Evolutionary conservation across 148 eudicot species (phyloP), one percentile per base, ranked within the genome.

Genomic region (Dianthus caryophyllus): DNA sequence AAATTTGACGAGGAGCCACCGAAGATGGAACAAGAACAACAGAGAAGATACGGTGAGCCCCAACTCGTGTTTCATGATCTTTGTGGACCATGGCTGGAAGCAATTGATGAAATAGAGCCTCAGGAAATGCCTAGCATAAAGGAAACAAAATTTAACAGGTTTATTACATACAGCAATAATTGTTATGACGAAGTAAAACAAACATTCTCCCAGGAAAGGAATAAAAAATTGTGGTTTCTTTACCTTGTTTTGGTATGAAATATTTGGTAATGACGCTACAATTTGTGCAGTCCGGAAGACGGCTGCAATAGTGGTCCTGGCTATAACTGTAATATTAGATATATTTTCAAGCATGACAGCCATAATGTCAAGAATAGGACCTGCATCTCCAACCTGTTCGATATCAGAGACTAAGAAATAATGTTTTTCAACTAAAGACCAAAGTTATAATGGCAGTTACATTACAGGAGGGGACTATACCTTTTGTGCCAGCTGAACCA

Each of bases 1-100:
- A 59, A 67, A 36, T 39, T 69, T 71, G 63, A 26, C 74, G 84
- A 66, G 99, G 99, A 68, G 87, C 82, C 61, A 95, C 91, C 4
- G 97, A 91, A 73, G 97, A 86, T 66, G 99, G 99, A 47, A 95
- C 99, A 62, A 95, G 97, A 71, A 90, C 89, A 30, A 95, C 94
- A 43, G 99, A 86, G 76, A 95, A 90, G 44, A 95, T 78, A 25
- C 87, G 88, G 71, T 95, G 99, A 72, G 97, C 91, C 60, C 83
- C 88, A 65, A 90, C 61, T 76, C 97, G 77, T 49, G 96, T 90
- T 78, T 95, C 97, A 82, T 87, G 87, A 76, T 95, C 97, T 73
- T 79, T 84, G 68, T 87, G 93, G 66, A 88, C 91, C 99, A 90
- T 95, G 54, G 97, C 99, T 59, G 86, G 87, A 47, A 95, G 97